Percentiles rank a stretch among this genome's conserved stretches.
These are phyloP conservation scores for Nematodospora valgi DNA, from an alignment of 805 yeast species.

Conservation along the genomic window DNA sequence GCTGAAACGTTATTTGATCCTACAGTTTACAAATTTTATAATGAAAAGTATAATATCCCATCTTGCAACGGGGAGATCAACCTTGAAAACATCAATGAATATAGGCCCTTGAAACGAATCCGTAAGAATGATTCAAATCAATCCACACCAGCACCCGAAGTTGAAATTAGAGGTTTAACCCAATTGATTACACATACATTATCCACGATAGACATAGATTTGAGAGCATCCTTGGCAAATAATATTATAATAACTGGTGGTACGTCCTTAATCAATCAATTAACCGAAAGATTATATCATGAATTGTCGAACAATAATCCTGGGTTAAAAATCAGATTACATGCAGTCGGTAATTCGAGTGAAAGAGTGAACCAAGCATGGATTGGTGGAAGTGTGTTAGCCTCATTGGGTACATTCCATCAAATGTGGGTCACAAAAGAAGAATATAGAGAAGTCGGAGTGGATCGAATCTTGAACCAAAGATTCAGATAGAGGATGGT, in stretches of 20 bases:
- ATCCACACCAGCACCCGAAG: slow-evolving; percentile 25
- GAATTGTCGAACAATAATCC: slow-evolving; percentile 73
- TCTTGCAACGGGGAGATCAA: slow-evolving; percentile 54
- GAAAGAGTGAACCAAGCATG: slow-evolving; percentile 83
- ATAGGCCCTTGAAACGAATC: slow-evolving; percentile 68
- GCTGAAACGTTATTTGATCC: slow-evolving; percentile 78
- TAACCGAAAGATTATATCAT: slow-evolving; percentile 69
- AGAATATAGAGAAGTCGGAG: slow-evolving; percentile 87
- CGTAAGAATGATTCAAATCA: slow-evolving; percentile 39
- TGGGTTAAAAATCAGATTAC: slow-evolving; percentile 79
- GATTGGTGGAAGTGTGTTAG: slow-evolving; percentile 89
- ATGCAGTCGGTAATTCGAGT: slow-evolving; percentile 71
- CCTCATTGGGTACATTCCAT: slow-evolving; percentile 90
- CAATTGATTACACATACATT: slow-evolving; percentile 56
- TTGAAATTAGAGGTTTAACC: slow-evolving; percentile 47
- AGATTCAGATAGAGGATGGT: slow-evolving; percentile 86
- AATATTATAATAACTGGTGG: slow-evolving; percentile 88
- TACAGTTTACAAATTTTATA: slow-evolving; percentile 33
- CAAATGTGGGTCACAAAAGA: slow-evolving; percentile 89
- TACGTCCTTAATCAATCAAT: slow-evolving; percentile 73
- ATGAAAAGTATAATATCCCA: slow-evolving; percentile 24
- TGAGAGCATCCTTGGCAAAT: slow-evolving; percentile 82
- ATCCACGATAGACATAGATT: slow-evolving; percentile 69
- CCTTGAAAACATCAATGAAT: slow-evolving; percentile 52
- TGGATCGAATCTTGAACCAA: slow-evolving; percentile 72